Evolutionary conservation across 164 flowering plant species (phyloP).

Genomic region (Akebia trifoliata): DNA sequence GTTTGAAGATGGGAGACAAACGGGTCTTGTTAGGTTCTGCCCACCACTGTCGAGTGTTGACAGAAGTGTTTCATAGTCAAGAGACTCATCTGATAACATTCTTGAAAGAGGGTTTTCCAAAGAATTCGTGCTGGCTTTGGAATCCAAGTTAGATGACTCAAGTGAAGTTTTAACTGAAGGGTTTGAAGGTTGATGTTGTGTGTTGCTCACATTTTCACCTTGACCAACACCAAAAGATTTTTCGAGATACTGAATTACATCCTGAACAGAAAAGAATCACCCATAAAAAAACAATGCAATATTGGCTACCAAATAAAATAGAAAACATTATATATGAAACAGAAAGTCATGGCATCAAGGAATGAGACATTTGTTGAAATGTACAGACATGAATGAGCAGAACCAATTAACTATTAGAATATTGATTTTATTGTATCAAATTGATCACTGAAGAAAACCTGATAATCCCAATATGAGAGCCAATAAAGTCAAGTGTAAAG

Average conservation of each 20-base stretch:
- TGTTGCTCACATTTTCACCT: slow-evolving; percentile 49
- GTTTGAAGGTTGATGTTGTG: slow-evolving; percentile 43
- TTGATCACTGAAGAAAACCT: too few relatives aligned
- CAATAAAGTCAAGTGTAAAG: too few relatives aligned
- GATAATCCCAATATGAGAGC: too few relatives aligned
- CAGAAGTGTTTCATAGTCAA: slow-evolving; percentile 62
- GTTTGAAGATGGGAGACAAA: slow-evolving; percentile 40
- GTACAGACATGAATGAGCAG: too few relatives aligned
- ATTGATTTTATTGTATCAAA: too few relatives aligned
- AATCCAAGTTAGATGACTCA: slow-evolving; percentile 46
- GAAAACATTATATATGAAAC: too few relatives aligned
- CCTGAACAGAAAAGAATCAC: too few relatives aligned
- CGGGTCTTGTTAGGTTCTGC: slow-evolving; percentile 43
- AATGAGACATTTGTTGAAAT: too few relatives aligned
- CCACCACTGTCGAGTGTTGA: slow-evolving; percentile 60
- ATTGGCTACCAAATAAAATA: too few relatives aligned
- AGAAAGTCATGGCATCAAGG: too few relatives aligned
- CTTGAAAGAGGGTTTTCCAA: slow-evolving; percentile 60
- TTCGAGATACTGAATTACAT: slow-evolving; percentile 69
- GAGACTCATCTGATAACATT: slow-evolving; percentile 75
- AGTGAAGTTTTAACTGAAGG: slow-evolving; percentile 38
- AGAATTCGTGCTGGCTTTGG: slow-evolving; percentile 28
- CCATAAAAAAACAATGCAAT: too few relatives aligned
- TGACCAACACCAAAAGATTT: slow-evolving; percentile 67
- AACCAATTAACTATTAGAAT: too few relatives aligned